Conservation (phyloP, 2,329 filamentous ascomycete genomes). For the Colletotrichum spaethianum region DNA sequence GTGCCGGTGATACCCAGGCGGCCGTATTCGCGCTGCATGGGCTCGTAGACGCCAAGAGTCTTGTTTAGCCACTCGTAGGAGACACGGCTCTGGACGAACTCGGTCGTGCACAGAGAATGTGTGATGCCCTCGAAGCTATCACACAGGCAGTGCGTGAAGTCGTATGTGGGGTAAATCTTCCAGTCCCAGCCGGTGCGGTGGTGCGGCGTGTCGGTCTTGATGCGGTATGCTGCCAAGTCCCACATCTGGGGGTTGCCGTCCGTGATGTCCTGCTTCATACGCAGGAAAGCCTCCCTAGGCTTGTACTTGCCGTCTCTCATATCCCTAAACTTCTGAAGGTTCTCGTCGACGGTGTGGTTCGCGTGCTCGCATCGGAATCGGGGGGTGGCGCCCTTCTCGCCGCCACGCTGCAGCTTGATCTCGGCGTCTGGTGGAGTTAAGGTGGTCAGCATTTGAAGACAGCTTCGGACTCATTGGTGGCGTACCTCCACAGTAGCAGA, state of each 20-base stretch:
- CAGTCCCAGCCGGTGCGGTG: slow-evolving; percentile 86
- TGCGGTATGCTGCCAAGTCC: slow-evolving; percentile 93
- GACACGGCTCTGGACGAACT: slow-evolving; percentile 87
- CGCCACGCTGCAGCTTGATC: slow-evolving; percentile 89
- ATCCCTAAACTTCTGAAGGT: slow-evolving; percentile 84
- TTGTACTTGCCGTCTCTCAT: slow-evolving; percentile 95
- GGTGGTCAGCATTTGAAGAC: slow-evolving; percentile 8
- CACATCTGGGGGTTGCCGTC: slow-evolving; percentile 95
- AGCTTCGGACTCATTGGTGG: too few relatives aligned
- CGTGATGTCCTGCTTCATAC: slow-evolving; percentile 92
- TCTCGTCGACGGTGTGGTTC: slow-evolving; percentile 80
- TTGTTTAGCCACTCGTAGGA: slow-evolving; percentile 95
- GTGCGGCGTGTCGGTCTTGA: slow-evolving; percentile 79
- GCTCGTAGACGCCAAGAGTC: slow-evolving; percentile 82
- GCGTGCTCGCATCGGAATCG: slow-evolving; percentile 88
- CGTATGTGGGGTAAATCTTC: slow-evolving; percentile 90
- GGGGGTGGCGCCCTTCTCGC: slow-evolving; percentile 76
- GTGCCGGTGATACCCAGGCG: slow-evolving; percentile 73
- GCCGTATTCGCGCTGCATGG: slow-evolving; percentile 91
- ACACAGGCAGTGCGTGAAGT: slow-evolving; percentile 91
- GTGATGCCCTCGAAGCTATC: slow-evolving; percentile 95
- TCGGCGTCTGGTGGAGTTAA: slow-evolving; percentile 73
- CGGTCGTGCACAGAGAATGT: slow-evolving; percentile 92
- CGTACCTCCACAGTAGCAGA: slow-evolving; percentile 84
- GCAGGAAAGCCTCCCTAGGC: slow-evolving; percentile 84